These are phyloP conservation scores for Forsythia viridissima DNA, from an alignment of 257 asterid species.

Conservation along the genomic window DNA sequence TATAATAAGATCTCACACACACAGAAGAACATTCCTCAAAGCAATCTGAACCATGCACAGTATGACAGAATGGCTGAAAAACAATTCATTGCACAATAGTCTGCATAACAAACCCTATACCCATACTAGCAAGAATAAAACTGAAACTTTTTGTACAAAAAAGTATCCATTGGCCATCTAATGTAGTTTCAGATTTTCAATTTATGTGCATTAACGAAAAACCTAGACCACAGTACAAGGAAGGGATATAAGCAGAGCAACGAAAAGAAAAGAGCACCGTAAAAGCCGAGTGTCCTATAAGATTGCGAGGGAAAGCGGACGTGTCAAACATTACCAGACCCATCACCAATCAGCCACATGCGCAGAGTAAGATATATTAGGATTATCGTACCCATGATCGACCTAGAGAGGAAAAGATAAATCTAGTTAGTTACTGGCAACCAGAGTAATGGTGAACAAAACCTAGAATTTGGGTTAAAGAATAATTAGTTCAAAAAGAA, in stretches of 20 bases:
- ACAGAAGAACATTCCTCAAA: not conserved
- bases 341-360: conserved; percentile 67
- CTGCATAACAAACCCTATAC: not conserved
- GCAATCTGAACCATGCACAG: not conserved
- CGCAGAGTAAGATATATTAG: conserved; percentile 83
- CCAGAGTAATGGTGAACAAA: not conserved
- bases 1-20: not conserved
- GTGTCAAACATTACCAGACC: conserved; percentile 44
- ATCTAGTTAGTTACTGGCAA: conserved; percentile 10
- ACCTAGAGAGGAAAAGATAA: conserved; percentile 49
- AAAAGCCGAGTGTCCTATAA: conserved; percentile 16
- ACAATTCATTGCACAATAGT: not conserved
- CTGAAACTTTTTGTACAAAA: conserved; percentile 23
- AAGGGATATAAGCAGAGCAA: conserved; percentile 9
- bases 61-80: not conserved
- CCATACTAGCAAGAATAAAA: not conserved
- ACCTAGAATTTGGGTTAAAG: not conserved
- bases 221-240: conserved; percentile 12
- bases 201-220: conserved; percentile 41
- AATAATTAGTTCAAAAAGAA: not conserved
- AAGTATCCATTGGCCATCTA: not conserved
- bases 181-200: conserved; percentile 24
- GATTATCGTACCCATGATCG: conserved; percentile 85
- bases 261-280: not conserved
- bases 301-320: conserved; percentile 18